Evolutionary conservation across 1,284 basidiomycete species (phyloP).

Genomic region (Naganishia albida): DNA sequence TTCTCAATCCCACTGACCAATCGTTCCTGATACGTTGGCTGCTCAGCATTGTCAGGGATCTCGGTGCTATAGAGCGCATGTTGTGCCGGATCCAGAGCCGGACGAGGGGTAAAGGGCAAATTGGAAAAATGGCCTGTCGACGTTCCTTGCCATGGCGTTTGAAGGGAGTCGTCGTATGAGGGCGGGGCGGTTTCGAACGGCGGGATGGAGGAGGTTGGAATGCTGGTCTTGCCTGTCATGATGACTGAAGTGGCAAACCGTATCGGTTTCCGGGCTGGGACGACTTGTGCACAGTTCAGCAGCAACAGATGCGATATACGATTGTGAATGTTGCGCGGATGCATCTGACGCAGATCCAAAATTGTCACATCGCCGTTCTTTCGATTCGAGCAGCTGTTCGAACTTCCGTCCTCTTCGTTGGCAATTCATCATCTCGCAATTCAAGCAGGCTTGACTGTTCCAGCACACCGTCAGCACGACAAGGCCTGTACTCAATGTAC

Average conservation of each 20-base stretch:
- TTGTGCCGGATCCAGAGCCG: constrained; percentile 9
- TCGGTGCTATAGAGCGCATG: constrained; percentile 13
- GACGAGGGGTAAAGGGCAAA: background rate
- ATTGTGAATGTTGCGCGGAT: too few species aligned
- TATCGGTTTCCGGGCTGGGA: too few species aligned
- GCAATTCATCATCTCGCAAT: too few species aligned
- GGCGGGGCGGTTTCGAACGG: constrained; percentile 2
- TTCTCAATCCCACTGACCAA: constrained; percentile 9
- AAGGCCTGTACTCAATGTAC: too few species aligned
- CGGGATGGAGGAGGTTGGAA: background rate
- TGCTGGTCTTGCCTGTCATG: constrained; percentile 3
- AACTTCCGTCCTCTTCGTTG: too few species aligned
- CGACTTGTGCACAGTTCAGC: too few species aligned
- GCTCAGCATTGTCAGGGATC: constrained; percentile 6
- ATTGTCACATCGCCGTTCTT: too few species aligned
- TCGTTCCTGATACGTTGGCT: constrained; percentile 10
- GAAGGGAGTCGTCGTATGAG: constrained; percentile 19
- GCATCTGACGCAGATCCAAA: too few species aligned
- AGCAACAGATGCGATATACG: too few species aligned
- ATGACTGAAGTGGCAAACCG: background rate
- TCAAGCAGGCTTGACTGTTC: too few species aligned
- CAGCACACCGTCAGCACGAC: too few species aligned
- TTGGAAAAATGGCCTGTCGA: background rate
- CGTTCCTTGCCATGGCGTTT: constrained; percentile 14
- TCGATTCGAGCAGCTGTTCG: too few species aligned